Conservation (phyloP, 2,329 filamentous ascomycete species). For the Colletotrichum lupini region DNA sequence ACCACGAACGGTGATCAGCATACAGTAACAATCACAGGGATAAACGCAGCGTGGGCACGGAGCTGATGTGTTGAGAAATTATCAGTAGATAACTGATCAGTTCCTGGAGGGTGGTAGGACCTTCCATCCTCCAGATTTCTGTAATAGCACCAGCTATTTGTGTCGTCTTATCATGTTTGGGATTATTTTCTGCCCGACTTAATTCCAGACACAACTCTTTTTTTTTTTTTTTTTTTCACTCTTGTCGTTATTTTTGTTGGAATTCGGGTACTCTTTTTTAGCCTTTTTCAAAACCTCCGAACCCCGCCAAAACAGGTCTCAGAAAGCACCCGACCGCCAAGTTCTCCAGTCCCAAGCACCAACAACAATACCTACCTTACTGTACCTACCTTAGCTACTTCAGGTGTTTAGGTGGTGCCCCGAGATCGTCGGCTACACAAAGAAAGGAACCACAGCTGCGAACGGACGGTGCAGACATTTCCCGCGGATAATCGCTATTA, state of each 20-base stretch:
- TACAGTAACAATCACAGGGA: constrained; percentile 7
- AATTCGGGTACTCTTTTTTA: neutral
- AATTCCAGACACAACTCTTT: too few species aligned
- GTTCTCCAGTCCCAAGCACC: neutral
- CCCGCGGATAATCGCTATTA: neutral
- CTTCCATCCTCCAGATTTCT: neutral
- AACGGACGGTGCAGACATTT: neutral
- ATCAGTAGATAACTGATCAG: neutral
- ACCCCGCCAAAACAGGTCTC: neutral
- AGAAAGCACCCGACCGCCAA: neutral
- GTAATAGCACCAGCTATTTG: too few species aligned
- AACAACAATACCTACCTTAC: neutral
- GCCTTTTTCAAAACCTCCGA: neutral
- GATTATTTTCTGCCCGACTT: too few species aligned
- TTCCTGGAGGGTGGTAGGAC: constrained; percentile 8
- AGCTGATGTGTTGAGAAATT: constrained; percentile 14
- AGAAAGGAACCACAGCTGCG: neutral
- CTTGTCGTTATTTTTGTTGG: too few species aligned
- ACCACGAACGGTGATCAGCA: neutral
- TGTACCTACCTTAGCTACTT: too few species aligned
- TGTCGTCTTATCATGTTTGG: too few species aligned
- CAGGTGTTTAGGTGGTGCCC: neutral
- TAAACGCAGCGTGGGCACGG: neutral
- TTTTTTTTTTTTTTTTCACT: too few species aligned
- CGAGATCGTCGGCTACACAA: neutral